Conservation (phyloP, 164 flowering plant genomes). For the Euptelea pleiosperma region DNA sequence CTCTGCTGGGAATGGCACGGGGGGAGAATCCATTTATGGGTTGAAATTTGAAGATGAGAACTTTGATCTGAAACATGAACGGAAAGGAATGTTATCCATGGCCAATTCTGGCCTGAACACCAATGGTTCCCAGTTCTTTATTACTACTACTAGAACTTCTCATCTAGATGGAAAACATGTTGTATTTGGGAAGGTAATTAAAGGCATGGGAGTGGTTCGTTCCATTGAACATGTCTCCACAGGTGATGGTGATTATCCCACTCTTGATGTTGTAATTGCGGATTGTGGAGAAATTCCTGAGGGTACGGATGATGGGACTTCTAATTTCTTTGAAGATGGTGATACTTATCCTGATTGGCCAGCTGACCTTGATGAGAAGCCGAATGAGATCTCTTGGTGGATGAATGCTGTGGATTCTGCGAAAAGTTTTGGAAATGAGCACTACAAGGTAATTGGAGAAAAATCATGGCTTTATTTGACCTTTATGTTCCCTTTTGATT, state of each 20-base stretch:
- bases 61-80: conserved; percentile 72
- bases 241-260: conserved; percentile 47
- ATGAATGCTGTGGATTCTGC: conserved; percentile 63
- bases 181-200: conserved; percentile 88
- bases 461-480: conserved; percentile 8
- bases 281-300: conserved; percentile 94
- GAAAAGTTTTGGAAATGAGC: conserved; percentile 77
- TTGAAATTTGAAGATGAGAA: conserved; percentile 79
- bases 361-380: conserved; percentile 67
- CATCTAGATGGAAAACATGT: conserved; percentile 93
- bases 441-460: conserved; percentile 57
- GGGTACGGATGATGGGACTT: conserved; percentile 76
- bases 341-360: conserved; percentile 92
- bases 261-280: conserved; percentile 52
- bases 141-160: conserved; percentile 71
- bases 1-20: conserved; percentile 72
- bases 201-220: conserved; percentile 93
- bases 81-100: conserved; percentile 91
- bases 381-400: conserved; percentile 78
- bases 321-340: conserved; percentile 86
- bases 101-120: conserved; percentile 85
- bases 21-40: conserved; percentile 82
- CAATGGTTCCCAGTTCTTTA: conserved; percentile 91
- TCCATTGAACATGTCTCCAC: conserved; percentile 66
- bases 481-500: not conserved